A percentile compares a stretch with the other conserved stretches of the same genome.
phyloP scores from a whole-genome alignment of 2,329 filamentous ascomycete genomes.

The Xenoacremonium recifei region DNA sequence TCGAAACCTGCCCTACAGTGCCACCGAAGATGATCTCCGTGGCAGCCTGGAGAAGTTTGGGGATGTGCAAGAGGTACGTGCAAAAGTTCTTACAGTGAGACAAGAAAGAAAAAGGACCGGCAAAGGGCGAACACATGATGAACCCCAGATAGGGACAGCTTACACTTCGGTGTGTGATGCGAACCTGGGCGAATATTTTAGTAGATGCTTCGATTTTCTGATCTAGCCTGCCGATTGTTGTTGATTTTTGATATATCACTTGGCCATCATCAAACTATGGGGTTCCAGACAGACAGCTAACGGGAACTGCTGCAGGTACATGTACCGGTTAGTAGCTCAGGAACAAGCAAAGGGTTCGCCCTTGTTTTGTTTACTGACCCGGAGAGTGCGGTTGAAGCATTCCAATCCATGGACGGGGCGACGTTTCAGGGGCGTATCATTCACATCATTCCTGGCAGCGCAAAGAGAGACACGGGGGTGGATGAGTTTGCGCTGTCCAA shows the following conservation, averaged over 20 bases:
- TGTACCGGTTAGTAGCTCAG: conserved; percentile 71
- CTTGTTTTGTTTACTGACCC: conserved; percentile 77
- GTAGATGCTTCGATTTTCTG: conserved; percentile 98
- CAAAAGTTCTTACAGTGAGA: too few species aligned
- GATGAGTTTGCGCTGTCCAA: conserved; percentile 91
- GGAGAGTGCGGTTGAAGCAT: conserved; percentile 74
- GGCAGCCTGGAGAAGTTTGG: conserved; percentile 72
- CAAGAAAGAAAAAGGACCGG: conserved; percentile 93
- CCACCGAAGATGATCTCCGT: conserved; percentile 74
- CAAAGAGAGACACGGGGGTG: conserved; percentile 77
- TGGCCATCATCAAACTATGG: conserved; percentile 15
- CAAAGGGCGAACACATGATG: conserved; percentile 65
- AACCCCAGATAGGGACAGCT: conserved; percentile 99
- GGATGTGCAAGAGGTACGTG: conserved; percentile 80
- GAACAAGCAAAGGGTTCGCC: conserved; percentile 84
- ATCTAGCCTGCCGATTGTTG: too few species aligned
- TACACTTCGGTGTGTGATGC: conserved; percentile 92
- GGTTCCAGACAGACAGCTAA: conserved; percentile 26
- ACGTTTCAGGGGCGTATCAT: conserved; percentile 90
- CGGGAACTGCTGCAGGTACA: conserved; percentile 76
- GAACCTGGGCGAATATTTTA: conserved; percentile 95
- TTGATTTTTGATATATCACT: conserved; percentile 22
- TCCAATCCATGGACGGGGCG: conserved; percentile 74
- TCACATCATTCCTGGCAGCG: conserved; percentile 82
- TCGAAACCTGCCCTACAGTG: conserved; percentile 81